These are phyloP conservation scores for Rhodotorula sphaerocarpa DNA, from an alignment of 768 basidiomycete genomes.

Conservation along the genomic window DNA sequence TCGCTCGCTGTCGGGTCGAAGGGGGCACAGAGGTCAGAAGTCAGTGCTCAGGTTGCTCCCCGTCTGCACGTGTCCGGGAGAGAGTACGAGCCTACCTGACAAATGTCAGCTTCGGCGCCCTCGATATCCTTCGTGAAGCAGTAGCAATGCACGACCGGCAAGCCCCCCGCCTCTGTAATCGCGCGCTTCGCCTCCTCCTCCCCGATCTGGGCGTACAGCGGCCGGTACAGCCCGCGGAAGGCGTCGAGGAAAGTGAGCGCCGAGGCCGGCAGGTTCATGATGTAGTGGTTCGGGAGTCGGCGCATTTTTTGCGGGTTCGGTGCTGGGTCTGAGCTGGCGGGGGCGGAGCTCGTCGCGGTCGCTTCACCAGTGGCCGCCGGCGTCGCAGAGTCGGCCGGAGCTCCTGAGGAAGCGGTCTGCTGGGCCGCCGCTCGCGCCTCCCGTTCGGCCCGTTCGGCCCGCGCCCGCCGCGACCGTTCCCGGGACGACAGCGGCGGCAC, in stretches of 20 bases:
- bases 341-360: no score
- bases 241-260: conserved; percentile 84
- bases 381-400: neutral
- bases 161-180: conserved; percentile 45
- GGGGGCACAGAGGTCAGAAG: no score
- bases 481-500: conserved; percentile 11
- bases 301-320: conserved; percentile 43
- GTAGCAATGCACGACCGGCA: conserved; percentile 92
- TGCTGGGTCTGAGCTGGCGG: neutral
- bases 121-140: conserved; percentile 86
- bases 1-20: conserved; percentile 30
- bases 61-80: neutral
- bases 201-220: conserved; percentile 42
- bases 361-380: no score
- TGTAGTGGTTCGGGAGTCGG: conserved; percentile 66
- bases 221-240: conserved; percentile 63
- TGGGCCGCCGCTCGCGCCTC: neutral
- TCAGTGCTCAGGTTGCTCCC: no score
- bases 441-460: neutral
- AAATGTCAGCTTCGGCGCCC: conserved; percentile 67
- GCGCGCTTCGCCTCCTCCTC: conserved; percentile 14
- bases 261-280: conserved; percentile 96
- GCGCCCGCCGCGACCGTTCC: conserved; percentile 21
- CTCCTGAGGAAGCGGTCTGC: neutral
- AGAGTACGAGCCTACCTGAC: conserved; percentile 68